Evolutionary conservation across 768 basidiomycete genomes (phyloP).

Genomic region (Suillus lakei): DNA sequence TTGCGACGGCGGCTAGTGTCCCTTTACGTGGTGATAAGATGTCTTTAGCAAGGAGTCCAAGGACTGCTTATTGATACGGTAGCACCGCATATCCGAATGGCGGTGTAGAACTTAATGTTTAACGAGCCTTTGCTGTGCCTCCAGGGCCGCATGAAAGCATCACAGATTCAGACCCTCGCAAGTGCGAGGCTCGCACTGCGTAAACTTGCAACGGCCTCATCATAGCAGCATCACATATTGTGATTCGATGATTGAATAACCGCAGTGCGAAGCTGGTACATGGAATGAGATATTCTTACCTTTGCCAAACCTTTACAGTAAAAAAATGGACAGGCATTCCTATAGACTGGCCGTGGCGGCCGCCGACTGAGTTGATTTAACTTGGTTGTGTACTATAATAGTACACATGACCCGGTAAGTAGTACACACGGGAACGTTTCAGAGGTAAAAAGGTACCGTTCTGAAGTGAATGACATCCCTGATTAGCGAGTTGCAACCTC

Average conservation of each 20-base stretch:
- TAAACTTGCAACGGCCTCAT: neutral
- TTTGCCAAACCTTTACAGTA: neutral
- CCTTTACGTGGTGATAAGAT: neutral
- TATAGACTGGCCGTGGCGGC: neutral
- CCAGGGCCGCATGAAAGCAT: neutral
- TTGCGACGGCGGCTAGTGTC: neutral
- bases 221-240: neutral
- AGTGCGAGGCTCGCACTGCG: neutral
- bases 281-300: neutral
- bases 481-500: no score
- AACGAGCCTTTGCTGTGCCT: neutral
- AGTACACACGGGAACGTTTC: no score
- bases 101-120: neutral
- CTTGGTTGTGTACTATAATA: neutral
- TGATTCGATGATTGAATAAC: neutral
- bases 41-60: neutral
- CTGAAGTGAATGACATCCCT: no score
- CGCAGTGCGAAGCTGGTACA: neutral
- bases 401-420: no score
- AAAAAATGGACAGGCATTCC: neutral
- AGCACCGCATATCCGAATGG: neutral
- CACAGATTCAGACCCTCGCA: no score
- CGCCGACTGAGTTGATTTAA: neutral
- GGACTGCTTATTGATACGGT: neutral
- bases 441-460: no score